Evolutionary conservation across 2,329 filamentous ascomycete species (phyloP), one percentile per base, ranked within the genome.

Genomic region (Torrubiella hemipterigena): DNA sequence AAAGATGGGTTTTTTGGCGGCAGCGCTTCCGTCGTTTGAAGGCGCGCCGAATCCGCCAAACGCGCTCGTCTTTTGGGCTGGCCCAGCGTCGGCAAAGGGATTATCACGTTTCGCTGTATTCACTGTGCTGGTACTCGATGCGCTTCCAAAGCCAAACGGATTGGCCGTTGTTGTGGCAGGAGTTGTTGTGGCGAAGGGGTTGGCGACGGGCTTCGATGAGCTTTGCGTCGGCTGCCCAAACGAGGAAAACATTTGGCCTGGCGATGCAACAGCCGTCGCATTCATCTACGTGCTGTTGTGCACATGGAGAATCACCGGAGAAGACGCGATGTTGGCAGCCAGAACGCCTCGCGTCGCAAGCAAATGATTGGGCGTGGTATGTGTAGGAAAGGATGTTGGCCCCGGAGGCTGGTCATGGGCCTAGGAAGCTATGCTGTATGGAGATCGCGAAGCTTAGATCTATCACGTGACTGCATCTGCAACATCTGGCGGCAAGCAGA

Each of bases 181-280:
- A 30, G 34, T 45, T 28, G 39, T 38, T 32, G n/a, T n/a, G n/a
- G 52, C 53, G 46, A 58, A 58, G 14, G 52, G 53, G 38, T 55
- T 58, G 36, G 44, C 42, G 15, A 26, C 18, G 34, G 46, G 48
- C 36, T 51, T 44, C 46, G 54, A 47, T 40, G 48, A 43, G 42
- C 44, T 48, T 41, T 47, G 44, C 49, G 52, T 49, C 43, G 51
- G 45, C 42, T 52, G 50, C 41, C 49, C 46, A 36, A 56, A 49
- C 33, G 51, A 40, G 36, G 55, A 52, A 48, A 54, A 52, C 55
- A 59, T 59, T 44, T 50, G 46, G 44, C 40, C 49, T 43, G 54
- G 55, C 51, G 54, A 54, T 54, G 55, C 56, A 56, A 56, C 54
- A 37, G 38, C 39, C 42, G 54, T 57, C 52, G 54, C 56, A 52